These are phyloP conservation scores for Ensete glaucum DNA, from an alignment of 176 grass and related monocot genomes.

Conservation along the genomic window DNA sequence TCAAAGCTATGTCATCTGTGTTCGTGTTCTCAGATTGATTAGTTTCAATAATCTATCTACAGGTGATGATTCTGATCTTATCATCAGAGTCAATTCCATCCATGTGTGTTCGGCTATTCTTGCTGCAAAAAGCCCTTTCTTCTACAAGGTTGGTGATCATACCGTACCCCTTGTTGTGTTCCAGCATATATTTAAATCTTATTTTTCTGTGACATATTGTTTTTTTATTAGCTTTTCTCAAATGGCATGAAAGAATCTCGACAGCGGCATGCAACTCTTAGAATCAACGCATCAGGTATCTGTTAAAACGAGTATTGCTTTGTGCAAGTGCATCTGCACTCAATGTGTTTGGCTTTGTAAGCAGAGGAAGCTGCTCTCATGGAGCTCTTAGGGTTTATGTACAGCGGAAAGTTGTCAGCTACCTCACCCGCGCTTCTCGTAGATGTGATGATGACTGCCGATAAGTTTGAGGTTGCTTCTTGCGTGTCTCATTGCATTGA, in stretches of 20 bases:
- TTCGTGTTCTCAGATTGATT: too few species aligned
- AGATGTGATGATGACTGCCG: constrained; percentile 49
- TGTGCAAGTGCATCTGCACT: too few species aligned
- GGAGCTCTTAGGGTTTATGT: constrained; percentile 28
- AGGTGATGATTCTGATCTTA: constrained; percentile 43
- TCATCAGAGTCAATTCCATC: constrained; percentile 55
- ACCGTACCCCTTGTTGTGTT: neutral
- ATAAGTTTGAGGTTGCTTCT: constrained; percentile 95
- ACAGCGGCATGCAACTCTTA: constrained; percentile 63
- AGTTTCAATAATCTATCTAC: constrained; percentile 20
- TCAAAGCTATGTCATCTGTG: too few species aligned
- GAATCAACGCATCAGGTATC: constrained; percentile 73
- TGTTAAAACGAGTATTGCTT: too few species aligned
- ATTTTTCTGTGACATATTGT: neutral
- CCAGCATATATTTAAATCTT: constrained; percentile 1
- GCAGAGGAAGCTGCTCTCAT: constrained; percentile 28
- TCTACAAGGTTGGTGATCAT: constrained; percentile 56
- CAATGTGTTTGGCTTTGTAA: neutral
- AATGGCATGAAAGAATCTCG: constrained; percentile 98
- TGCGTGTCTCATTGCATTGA: constrained; percentile 93
- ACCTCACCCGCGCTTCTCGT: constrained; percentile 15
- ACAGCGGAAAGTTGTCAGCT: constrained; percentile 22
- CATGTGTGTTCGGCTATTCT: constrained; percentile 89
- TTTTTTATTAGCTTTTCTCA: constrained; percentile 69
- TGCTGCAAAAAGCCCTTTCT: constrained; percentile 92